A percentile compares a stretch with the other conserved stretches of the same genome.
Conservation (phyloP, 2,329 filamentous ascomycete species). For the Fonsecaea pugnacius region DNA sequence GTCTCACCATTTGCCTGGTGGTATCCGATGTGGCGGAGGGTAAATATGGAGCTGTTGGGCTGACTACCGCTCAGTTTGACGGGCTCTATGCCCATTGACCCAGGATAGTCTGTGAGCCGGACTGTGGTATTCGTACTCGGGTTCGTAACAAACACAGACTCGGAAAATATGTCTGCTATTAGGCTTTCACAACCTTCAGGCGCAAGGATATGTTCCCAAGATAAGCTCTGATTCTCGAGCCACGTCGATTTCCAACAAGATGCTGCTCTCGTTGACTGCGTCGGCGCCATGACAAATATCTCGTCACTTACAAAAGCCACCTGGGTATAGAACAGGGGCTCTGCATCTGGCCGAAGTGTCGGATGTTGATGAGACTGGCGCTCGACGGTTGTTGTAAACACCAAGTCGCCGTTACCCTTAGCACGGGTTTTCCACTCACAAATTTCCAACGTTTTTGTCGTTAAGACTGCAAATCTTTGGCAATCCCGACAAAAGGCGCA, state of each 20-base stretch:
- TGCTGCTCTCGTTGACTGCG: constrained; percentile 41
- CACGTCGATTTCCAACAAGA: constrained; percentile 35
- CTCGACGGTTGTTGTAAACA: constrained; percentile 51
- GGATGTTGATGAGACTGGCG: constrained; percentile 28
- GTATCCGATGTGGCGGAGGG: neutral
- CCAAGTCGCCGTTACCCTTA: constrained; percentile 55
- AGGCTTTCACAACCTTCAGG: constrained; percentile 22
- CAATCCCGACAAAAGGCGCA: constrained; percentile 72
- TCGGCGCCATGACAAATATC: constrained; percentile 49
- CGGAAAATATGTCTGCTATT: constrained; percentile 24
- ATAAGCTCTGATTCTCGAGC: neutral
- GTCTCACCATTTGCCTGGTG: constrained; percentile 4
- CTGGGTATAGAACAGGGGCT: constrained; percentile 41
- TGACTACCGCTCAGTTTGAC: constrained; percentile 14
- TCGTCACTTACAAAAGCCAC: constrained; percentile 53
- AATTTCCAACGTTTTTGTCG: constrained; percentile 67
- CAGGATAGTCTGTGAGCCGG: constrained; percentile 6
- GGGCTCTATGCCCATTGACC: neutral
- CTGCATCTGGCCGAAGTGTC: neutral
- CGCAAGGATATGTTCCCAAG: constrained; percentile 18
- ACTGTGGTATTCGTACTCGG: constrained; percentile 17
- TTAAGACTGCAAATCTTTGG: constrained; percentile 71
- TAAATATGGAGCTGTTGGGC: constrained; percentile 27
- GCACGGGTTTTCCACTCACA: constrained; percentile 67
- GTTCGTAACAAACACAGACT: constrained; percentile 24